Base-by-base conservation (phyloP, 2,329 filamentous ascomycete species). In the Metarhizium humberi region DNA sequence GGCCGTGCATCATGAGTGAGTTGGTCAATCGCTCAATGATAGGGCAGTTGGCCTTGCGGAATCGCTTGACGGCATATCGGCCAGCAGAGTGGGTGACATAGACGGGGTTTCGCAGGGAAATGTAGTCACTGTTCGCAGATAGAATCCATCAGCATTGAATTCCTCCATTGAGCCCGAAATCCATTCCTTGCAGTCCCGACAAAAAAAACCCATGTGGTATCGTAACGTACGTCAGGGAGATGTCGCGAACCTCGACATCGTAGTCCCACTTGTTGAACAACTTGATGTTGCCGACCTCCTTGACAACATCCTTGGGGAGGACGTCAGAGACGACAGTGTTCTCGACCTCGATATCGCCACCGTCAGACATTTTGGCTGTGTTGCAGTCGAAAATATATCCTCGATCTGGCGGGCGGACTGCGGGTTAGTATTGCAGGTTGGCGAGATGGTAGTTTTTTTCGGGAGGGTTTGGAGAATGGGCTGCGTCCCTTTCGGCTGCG, bases 1-100 rank as follows among this genome's bases (percentile, higher is more conserved):
- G 94, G 79, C 94, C 94, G 87, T 99, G 96, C 92, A 97, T 97
- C 95, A 99, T 99, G 76, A 99, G 87, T 59, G 94, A 97, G 89
- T 99, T 99, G 85, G 94, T 99, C 70, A 99, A 87, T 77, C 94
- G 92, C 89, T 99, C 94, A 75, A 99, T 96, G 87, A 99, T 97
- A 72, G 94, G 94, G 90, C 94, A 99, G 86, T 97, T 95, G 76
- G 95, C 94, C 88, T 99, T 99, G 84, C 94, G 90, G 90, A 99
- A 99, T 75, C 95, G 88, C 91, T 99, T 99, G 80, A 87, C 85
- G 74, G 94, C 94, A 86, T 96, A 99, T 75, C 92, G 90, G 75
- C 94, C 94, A 73, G 95, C 94, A 66, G 92, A 95, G 86, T 99
- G 94, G 75, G 94, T 91, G 79, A 96, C 86, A 83, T 97, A 99